Base-by-base conservation (phyloP, 2,329 filamentous ascomycete genomes). In the Alternaria dauci region DNA sequence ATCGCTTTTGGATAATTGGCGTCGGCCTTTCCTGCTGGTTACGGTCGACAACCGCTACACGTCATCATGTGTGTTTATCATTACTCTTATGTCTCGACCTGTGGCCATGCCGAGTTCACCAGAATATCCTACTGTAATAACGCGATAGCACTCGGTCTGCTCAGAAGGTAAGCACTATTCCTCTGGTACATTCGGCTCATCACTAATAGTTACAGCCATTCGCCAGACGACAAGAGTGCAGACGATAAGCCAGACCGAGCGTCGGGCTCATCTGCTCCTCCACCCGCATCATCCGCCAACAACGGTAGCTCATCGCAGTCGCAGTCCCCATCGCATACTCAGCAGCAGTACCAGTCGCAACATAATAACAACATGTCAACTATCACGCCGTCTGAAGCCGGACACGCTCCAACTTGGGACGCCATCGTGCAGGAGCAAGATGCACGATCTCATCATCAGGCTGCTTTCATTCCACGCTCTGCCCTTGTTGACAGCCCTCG, bases 51-150 rank as follows among this genome's bases (percentile, higher is more conserved):
- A 56, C 55, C 28, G 59, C 58, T 48, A 42, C 54, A 61, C 46
- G 50, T 47, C 55, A 64, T 50, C 51, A 79, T 79, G 77, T 79
- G 77, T 63, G 50, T 66, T 7, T 79, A 77, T 61, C 58, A 51
- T 59, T 78, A 78, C 66, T 59, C 73, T 52, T 77, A 75, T 64
- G 75, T 71, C 55, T 70, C 70, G 6, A 28, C 47, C 25, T 79
- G 77, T 65, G 63, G 59, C 58, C 77, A 79, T 67, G 65, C 61
- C 34, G 71, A 77, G 43, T 51, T 79, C 30, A 70, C 61, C 58
- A 68, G 65, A 52, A 42, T 72, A 56, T 64, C 69, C 52, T 77
- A 76, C 62, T 79, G 77, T 70, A 66, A 71, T 55, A 72, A 63
- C 44, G 70, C 69, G 25, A 71, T 55, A 52, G 61, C 66, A 52